phyloP scores from a whole-genome alignment of 495 filamentous ascomycete species.

The Aspergillus affinis region DNA sequence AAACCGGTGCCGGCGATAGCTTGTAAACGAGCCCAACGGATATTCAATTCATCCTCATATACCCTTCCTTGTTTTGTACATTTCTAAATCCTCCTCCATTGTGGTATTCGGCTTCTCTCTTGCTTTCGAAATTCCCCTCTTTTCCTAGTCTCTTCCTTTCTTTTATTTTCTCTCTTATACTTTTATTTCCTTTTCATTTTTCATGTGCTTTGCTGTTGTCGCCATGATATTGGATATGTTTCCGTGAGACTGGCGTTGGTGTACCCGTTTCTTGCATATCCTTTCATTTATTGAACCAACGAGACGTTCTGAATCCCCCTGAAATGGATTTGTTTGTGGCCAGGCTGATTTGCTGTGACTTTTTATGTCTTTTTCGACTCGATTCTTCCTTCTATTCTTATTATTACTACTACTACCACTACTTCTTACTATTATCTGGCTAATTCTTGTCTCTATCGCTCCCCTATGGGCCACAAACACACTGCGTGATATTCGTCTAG shows the following conservation, averaged over 20 bases:
- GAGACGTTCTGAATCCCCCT: constrained; percentile 11
- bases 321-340: constrained; percentile 30
- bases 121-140: constrained; percentile 19
- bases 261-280: constrained; percentile 36
- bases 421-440: constrained; percentile 23
- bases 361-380: constrained; percentile 21
- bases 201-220: constrained; percentile 23
- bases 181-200: constrained; percentile 8
- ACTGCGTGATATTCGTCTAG: constrained; percentile 14
- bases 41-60: constrained; percentile 45
- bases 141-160: constrained; percentile 17
- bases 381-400: constrained; percentile 30
- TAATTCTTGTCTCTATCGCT: constrained; percentile 27
- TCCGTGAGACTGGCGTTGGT: constrained; percentile 46
- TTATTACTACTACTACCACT: constrained; percentile 36
- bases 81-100: constrained; percentile 25
- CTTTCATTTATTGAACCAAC: constrained; percentile 19
- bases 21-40: constrained; percentile 43
- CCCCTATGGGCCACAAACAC: constrained; percentile 4
- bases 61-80: constrained; percentile 47
- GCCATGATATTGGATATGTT: constrained; percentile 35
- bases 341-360: constrained; percentile 36
- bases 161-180: background rate
- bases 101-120: constrained; percentile 24
- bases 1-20: constrained; percentile 49